These are phyloP conservation scores for Colletotrichum sp. DNA, from an alignment of 2,329 filamentous ascomycete genomes.

Conservation along the genomic window DNA sequence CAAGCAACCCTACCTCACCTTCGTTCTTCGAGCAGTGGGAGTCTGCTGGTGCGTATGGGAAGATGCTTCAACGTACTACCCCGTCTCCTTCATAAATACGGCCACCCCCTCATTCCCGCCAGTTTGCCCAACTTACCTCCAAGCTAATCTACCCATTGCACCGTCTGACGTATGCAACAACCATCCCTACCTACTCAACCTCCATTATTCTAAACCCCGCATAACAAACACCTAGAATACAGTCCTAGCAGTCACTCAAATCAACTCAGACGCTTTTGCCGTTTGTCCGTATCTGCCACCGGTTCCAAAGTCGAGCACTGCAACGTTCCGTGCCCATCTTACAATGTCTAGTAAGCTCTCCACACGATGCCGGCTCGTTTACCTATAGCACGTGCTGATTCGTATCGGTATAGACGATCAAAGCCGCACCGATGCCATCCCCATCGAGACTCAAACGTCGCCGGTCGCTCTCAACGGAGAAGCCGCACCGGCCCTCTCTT, in stretches of 20 bases:
- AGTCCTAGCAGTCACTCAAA: background rate
- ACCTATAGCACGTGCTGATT: background rate
- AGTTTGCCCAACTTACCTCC: background rate
- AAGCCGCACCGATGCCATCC: background rate
- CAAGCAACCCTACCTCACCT: background rate
- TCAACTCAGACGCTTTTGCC: background rate
- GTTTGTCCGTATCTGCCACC: background rate
- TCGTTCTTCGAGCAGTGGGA: background rate
- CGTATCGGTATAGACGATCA: background rate
- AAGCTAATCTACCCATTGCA: background rate
- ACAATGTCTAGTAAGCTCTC: slow-evolving; percentile 7
- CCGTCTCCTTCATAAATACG: background rate
- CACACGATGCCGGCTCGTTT: no score
- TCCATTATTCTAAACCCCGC: background rate
- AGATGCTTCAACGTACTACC: background rate
- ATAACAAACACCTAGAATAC: background rate
- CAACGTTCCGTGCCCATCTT: background rate
- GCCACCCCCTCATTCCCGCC: background rate
- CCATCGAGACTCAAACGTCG: background rate
- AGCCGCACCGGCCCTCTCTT: background rate
- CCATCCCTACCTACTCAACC: background rate
- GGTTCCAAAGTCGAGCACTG: background rate
- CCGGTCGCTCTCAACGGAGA: background rate
- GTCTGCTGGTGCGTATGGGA: background rate
- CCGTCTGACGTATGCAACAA: background rate